phyloP scores from a whole-genome alignment of 768 basidiomycete species.

The Termitomyces sp. region DNA sequence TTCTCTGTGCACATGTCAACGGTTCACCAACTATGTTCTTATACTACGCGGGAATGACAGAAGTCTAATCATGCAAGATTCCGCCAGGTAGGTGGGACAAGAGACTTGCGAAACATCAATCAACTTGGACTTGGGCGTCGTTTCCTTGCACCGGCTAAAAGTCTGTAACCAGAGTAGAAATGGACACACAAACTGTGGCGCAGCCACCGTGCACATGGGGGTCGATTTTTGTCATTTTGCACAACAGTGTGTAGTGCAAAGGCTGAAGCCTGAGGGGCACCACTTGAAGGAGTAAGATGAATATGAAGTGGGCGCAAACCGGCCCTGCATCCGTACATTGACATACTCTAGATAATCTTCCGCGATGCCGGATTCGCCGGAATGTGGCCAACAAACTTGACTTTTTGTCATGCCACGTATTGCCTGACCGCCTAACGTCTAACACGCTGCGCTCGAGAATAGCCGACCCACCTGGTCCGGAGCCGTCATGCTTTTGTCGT shows the following conservation, averaged over 20 bases:
- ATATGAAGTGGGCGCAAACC: not conserved
- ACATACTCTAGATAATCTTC: not conserved
- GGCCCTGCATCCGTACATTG: not conserved
- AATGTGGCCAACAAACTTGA: not conserved
- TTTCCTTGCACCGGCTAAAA: not conserved
- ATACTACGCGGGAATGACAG: not conserved
- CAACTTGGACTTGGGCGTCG: not conserved
- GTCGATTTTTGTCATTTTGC: not conserved
- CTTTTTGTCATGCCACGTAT: not conserved
- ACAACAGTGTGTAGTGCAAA: slow-evolving; percentile 3
- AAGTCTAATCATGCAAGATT: not conserved
- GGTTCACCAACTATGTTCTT: not conserved
- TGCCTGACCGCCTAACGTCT: not conserved
- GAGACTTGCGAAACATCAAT: not conserved
- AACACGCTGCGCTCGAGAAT: no score
- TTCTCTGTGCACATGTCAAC: not conserved
- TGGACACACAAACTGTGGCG: slow-evolving; percentile 15
- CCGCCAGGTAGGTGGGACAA: not conserved
- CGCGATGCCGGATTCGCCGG: not conserved
- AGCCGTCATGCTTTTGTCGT: not conserved
- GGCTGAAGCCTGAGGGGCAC: not conserved
- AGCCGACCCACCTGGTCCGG: not conserved
- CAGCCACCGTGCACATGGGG: not conserved
- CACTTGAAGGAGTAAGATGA: not conserved
- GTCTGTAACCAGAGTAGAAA: not conserved